Evolutionary conservation across 2,329 filamentous ascomycete genomes (phyloP), one percentile per base, ranked within the genome.

Genomic region (Penicillium sp.): DNA sequence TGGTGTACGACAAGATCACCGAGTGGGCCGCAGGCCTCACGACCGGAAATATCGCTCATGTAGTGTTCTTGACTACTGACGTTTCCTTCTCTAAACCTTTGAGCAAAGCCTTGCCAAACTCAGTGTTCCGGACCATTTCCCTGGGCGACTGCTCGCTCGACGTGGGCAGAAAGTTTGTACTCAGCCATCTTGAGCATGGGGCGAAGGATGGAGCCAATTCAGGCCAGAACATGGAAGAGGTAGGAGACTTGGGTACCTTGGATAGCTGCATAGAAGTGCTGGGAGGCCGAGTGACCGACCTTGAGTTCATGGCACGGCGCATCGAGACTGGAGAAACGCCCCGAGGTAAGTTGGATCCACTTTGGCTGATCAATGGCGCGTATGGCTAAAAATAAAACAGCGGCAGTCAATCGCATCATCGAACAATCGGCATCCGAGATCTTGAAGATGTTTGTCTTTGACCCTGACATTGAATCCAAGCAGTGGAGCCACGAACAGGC

Each of bases 41-140:
- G 0, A 87, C 88, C 40, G 84, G 85, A 45, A 95, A 96, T 57
- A 78, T 95, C 38, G 91, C 91, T 0, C 93, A 97, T 67, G 89
- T 97, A 49, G 84, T 98, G 50, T 95, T 97, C 75, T 75, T 98
- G 33, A 96, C 91, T 0, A 88, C 85, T 50, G 91, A 97, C 56
- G 80, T 88, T 1, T 87, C 88, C 0, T 95, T 88, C 69, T 85
- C 85, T 43, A 97, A 97, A 67, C 84, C 87, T 0, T 75, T 97
- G 2, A 84, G 86, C 52, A 93, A 88, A 64, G 87, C 88, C 1
- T 77, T 98, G 19, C 93, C 93, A 0, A 91, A 96, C 62, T 82
- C 93, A 24, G 85, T 96, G 12, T 95, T 97, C 75, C 83, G 87
- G 48, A 85, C 88, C 44, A 83, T 96, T 32, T 81, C 87, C 0